Conservation (phyloP, 164 flowering plant genomes). For the Tetracentron sinense region DNA sequence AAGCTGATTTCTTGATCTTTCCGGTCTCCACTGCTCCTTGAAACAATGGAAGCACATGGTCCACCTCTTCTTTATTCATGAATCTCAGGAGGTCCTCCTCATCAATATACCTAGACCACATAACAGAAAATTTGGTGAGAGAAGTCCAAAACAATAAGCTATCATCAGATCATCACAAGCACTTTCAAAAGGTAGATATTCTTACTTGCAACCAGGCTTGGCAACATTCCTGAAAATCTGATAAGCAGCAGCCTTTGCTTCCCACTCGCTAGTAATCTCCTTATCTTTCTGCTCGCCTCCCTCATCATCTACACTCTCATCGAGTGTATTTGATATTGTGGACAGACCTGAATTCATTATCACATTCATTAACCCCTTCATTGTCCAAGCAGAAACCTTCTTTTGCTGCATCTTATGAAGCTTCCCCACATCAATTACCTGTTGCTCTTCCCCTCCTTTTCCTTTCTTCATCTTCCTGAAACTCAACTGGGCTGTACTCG, state of each 20-base stretch:
- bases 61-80: slow-evolving; percentile 61
- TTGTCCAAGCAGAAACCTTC: slow-evolving; percentile 83
- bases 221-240: slow-evolving; percentile 75
- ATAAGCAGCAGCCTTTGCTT: slow-evolving; percentile 69
- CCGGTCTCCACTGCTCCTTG: slow-evolving; percentile 67
- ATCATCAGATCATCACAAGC: background rate
- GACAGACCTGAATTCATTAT: slow-evolving; percentile 49
- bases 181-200: too few relatives aligned
- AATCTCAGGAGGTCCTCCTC: slow-evolving; percentile 73
- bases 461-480: slow-evolving; percentile 35
- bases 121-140: slow-evolving; percentile 4
- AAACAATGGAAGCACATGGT: slow-evolving; percentile 50
- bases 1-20: slow-evolving; percentile 49
- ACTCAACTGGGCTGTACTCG: slow-evolving; percentile 41
- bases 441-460: slow-evolving; percentile 37
- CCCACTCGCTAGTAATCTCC: slow-evolving; percentile 67
- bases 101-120: slow-evolving; percentile 53
- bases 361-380: slow-evolving; percentile 54
- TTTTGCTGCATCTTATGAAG: slow-evolving; percentile 57
- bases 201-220: slow-evolving; percentile 63
- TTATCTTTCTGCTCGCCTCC: slow-evolving; percentile 36
- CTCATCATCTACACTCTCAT: slow-evolving; percentile 40
- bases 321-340: slow-evolving; percentile 46
- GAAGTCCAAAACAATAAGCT: background rate
- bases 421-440: slow-evolving; percentile 60